Base-by-base conservation (phyloP, 306 rosid species). In the Astragalus glycyphyllos region DNA sequence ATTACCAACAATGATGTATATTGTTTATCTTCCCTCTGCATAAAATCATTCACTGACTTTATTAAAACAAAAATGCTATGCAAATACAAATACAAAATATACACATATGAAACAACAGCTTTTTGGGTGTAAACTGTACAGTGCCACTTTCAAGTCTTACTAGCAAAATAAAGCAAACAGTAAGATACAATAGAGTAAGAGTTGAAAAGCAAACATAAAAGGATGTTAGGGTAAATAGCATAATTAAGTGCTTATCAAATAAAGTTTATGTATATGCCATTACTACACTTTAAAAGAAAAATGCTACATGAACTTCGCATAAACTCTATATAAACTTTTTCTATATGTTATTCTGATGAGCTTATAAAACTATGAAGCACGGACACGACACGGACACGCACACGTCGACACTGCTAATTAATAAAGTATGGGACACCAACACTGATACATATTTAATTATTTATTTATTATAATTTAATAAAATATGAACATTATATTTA, bases 91-190 rank as follows among this genome's bases (percentile, higher is more conserved):
- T 26, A 23, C 31, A 11, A 13, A n/a, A 55, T 3, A 71, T 63
- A 54, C 26, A 65, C 1, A 11, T 4, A 9, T 8, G 57, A 41
- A 56, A 15, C 48, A 26, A 53, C 51, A 4, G n/a, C 38, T 7
- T 58, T 6, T 2, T 1, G 44, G 13, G 56, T 51, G 50, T 15
- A 32, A 50, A 20, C 23, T 20, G 23, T 20, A 20, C 23, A 70
- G 50, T 50, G 64, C 16, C 45, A 61, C 32, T 62, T 32, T 41
- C 58, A 42, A 63, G 16, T 34, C 31, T 41, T 20, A 20, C 23
- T 20, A 20, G 23, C 23, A 58, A 61, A 40, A 5, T 49, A 40
- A 40, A 5, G 34, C 67, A 60, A 41, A 40, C 8, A 17, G 9
- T 38, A 59, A 8, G 20, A 37, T n/a, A 45, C 51, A 61, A 32